Evolutionary conservation across 176 grass and related monocot genomes (phyloP).

Genomic region (Eleusine coracana): DNA sequence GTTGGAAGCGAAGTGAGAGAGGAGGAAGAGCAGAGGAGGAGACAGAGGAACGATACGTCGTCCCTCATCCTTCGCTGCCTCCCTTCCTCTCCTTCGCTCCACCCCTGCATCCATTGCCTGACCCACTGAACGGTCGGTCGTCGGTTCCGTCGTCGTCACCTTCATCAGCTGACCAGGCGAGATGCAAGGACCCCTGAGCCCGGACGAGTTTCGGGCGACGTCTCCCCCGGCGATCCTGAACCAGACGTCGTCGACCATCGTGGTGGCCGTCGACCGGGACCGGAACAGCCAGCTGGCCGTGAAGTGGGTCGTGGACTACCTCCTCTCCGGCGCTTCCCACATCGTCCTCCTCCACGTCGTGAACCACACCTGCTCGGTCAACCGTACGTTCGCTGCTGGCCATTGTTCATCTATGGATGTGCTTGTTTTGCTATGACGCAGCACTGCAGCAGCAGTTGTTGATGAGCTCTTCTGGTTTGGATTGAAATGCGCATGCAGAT

Average conservation of each 20-base stretch:
- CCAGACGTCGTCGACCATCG: constrained; percentile 31
- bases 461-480: background rate
- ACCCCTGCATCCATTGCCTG: constrained; percentile 6
- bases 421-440: background rate
- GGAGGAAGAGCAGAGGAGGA: constrained; percentile 35
- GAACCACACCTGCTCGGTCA: constrained; percentile 27
- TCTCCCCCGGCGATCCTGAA: constrained; percentile 30
- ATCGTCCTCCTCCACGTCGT: constrained; percentile 78
- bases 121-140: constrained; percentile 13
- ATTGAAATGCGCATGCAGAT: constrained; percentile 47
- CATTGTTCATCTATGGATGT: background rate
- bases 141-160: background rate
- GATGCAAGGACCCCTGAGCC: constrained; percentile 51
- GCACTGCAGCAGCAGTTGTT: background rate
- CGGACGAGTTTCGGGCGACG: constrained; percentile 29
- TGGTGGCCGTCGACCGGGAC: constrained; percentile 63
- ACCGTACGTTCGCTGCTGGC: constrained; percentile 52
- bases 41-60: constrained; percentile 37
- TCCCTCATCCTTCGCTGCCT: constrained; percentile 47
- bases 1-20: constrained; percentile 36
- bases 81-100: constrained; percentile 1
- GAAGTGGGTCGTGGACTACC: constrained; percentile 82
- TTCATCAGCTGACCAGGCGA: background rate
- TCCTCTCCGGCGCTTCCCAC: constrained; percentile 53
- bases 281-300: constrained; percentile 80